A percentile compares a stretch with the other conserved stretches of the same genome.
phyloP scores from a whole-genome alignment of 192 early-diverging fungal genomes.

The Gamsiella multidivaricata region DNA sequence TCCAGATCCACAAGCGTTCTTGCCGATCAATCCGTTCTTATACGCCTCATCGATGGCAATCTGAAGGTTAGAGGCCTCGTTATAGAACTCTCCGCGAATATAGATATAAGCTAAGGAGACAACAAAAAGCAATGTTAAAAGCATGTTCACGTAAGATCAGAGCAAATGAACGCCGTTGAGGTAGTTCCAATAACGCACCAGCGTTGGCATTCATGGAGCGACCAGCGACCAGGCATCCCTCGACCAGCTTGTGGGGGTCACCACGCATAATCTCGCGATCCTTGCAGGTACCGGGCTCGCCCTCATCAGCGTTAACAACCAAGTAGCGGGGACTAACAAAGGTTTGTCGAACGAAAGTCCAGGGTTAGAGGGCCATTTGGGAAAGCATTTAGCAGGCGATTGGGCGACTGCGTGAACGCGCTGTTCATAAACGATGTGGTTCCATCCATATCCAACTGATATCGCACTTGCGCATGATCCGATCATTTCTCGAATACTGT shows the following conservation, averaged over 20 bases:
- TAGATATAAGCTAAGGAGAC: constrained; percentile 88
- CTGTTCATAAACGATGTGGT: constrained; percentile 34
- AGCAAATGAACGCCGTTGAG: too few relatives aligned
- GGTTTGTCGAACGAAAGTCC: neutral
- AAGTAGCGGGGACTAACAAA: constrained; percentile 85
- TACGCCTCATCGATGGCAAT: constrained; percentile 97
- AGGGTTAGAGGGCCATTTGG: neutral
- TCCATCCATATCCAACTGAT: too few relatives aligned
- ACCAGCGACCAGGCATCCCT: constrained; percentile 96
- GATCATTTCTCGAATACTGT: too few relatives aligned
- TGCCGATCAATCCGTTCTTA: constrained; percentile 97
- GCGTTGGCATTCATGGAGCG: constrained; percentile 97
- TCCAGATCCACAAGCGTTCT: constrained; percentile 96
- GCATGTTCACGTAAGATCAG: too few relatives aligned
- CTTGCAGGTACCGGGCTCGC: constrained; percentile 97
- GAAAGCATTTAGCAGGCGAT: neutral
- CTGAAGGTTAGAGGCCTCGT: constrained; percentile 94
- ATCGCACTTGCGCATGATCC: too few relatives aligned
- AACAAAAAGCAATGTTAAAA: too few relatives aligned
- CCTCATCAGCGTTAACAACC: constrained; percentile 98
- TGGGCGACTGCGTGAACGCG: neutral
- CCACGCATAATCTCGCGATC: constrained; percentile 92
- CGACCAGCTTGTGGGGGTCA: constrained; percentile 94
- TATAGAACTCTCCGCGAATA: constrained; percentile 96
- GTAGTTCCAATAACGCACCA: constrained; percentile 49